Percentiles rank a stretch among this genome's conserved stretches.
Evolutionary conservation across 352 stramenopile species (phyloP).

Genomic region (Phytophthora nicotianae): DNA sequence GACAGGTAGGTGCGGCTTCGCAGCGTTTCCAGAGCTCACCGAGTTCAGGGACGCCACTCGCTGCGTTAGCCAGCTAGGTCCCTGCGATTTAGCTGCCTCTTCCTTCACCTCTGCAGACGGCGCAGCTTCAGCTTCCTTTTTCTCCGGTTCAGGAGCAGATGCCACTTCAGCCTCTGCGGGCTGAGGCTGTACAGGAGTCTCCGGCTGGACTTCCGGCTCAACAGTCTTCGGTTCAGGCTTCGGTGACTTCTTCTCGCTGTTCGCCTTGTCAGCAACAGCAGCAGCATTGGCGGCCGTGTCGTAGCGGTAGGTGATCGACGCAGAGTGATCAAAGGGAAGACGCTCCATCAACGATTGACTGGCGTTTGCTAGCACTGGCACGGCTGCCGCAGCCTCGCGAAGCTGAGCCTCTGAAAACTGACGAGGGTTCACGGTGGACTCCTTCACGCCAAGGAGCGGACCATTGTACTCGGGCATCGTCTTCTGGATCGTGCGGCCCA

Average conservation of each 20-base stretch:
- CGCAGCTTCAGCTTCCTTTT: slow-evolving; percentile 10
- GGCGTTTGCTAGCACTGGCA: slow-evolving; percentile 62
- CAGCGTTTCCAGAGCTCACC: slow-evolving; percentile 15
- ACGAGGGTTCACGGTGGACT: slow-evolving; percentile 69
- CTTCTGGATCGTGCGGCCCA: slow-evolving; percentile 80
- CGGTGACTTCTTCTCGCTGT: slow-evolving; percentile 19
- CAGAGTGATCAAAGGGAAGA: slow-evolving; percentile 64
- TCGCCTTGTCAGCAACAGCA: slow-evolving; percentile 41
- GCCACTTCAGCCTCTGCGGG: slow-evolving; percentile 7
- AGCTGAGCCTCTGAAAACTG: slow-evolving; percentile 71
- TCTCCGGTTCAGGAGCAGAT: slow-evolving; percentile 22
- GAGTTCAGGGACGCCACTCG: slow-evolving; percentile 37
- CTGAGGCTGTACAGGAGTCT: slow-evolving; percentile 14
- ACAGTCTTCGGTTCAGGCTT: slow-evolving; percentile 16
- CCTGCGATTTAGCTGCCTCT: slow-evolving; percentile 24
- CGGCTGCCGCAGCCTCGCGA: slow-evolving; percentile 55
- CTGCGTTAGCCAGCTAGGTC: slow-evolving; percentile 33
- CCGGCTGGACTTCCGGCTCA: slow-evolving; percentile 20
- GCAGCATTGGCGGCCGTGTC: slow-evolving; percentile 41
- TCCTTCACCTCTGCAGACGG: slow-evolving; percentile 24
- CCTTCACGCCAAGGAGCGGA: slow-evolving; percentile 74
- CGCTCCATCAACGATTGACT: slow-evolving; percentile 73
- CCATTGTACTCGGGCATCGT: slow-evolving; percentile 73
- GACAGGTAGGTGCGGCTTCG: slow-evolving; percentile 31
- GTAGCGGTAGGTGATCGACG: slow-evolving; percentile 69